These are phyloP conservation scores for Nakazawaea holstii DNA, from an alignment of 805 yeast genomes.

Conservation along the genomic window DNA sequence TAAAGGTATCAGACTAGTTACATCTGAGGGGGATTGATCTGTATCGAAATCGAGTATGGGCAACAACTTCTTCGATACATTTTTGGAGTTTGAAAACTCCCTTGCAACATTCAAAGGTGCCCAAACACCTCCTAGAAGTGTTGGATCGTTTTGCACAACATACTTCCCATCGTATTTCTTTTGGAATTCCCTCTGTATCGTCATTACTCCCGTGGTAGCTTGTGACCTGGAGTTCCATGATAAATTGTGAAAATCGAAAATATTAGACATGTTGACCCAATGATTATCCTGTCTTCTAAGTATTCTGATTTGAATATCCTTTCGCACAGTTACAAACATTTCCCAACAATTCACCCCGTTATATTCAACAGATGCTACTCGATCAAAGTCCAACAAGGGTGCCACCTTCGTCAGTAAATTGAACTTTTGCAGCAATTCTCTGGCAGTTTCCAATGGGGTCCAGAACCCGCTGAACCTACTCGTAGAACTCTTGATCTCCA, in stretches of 20 bases:
- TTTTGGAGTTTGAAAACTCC: background rate
- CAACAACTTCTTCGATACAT: background rate
- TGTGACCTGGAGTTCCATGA: background rate
- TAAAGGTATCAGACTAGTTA: background rate
- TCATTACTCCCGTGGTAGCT: background rate
- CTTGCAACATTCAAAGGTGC: conserved; percentile 1
- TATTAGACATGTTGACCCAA: background rate
- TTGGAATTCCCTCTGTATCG: background rate
- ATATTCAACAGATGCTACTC: conserved; percentile 1
- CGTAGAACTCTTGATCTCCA: background rate
- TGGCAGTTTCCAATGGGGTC: conserved; percentile 1
- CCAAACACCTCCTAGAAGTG: conserved; percentile 4
- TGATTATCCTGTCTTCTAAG: conserved; percentile 1
- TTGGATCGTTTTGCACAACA: background rate
- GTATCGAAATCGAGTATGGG: conserved; percentile 2
- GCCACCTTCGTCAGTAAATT: background rate
- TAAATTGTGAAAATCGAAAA: background rate
- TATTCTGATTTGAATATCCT: background rate
- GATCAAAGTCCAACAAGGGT: conserved; percentile 1
- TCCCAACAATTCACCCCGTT: conserved; percentile 2
- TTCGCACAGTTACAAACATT: background rate
- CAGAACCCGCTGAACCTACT: background rate
- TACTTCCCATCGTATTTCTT: background rate
- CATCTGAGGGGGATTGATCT: background rate
- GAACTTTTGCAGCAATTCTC: background rate